These are phyloP conservation scores for Fusarium bulbicola DNA, from an alignment of 2,329 filamentous ascomycete genomes.

Conservation along the genomic window DNA sequence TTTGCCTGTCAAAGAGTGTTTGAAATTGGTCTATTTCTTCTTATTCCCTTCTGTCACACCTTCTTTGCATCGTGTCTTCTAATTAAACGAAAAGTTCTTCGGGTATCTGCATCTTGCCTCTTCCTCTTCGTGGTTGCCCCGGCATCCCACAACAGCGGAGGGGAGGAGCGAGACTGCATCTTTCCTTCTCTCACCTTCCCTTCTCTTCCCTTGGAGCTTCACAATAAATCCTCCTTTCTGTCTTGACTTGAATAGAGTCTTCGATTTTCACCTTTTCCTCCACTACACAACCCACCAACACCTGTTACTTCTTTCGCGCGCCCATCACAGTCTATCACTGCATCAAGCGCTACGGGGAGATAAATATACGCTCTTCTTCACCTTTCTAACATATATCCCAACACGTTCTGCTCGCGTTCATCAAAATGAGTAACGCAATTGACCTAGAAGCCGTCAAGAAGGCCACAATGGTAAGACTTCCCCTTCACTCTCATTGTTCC, in stretches of 20 bases:
- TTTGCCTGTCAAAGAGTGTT: not conserved
- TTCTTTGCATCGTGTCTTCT: not conserved
- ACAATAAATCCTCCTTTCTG: not conserved
- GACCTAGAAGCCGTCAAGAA: not conserved
- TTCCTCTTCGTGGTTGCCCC: not conserved
- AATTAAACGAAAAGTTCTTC: not conserved
- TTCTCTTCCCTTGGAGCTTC: not conserved
- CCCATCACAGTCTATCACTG: not conserved
- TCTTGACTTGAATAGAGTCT: not conserved
- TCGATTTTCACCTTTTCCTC: too few relatives aligned
- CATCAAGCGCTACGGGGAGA: not conserved
- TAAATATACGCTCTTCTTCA: not conserved
- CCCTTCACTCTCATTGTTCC: not conserved
- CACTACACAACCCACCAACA: not conserved
- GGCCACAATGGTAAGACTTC: conserved; percentile 33
- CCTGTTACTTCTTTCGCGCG: not conserved
- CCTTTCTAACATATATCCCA: not conserved
- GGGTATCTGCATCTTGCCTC: not conserved
- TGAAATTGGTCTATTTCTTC: not conserved
- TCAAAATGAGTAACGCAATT: conserved; percentile 28
- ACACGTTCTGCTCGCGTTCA: not conserved
- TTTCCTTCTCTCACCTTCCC: not conserved
- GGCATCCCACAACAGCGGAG: not conserved
- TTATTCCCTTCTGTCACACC: not conserved
- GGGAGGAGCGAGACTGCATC: not conserved